Conservation (phyloP, 495 filamentous ascomycete genomes). For the Tuber microsphaerosporum region DNA sequence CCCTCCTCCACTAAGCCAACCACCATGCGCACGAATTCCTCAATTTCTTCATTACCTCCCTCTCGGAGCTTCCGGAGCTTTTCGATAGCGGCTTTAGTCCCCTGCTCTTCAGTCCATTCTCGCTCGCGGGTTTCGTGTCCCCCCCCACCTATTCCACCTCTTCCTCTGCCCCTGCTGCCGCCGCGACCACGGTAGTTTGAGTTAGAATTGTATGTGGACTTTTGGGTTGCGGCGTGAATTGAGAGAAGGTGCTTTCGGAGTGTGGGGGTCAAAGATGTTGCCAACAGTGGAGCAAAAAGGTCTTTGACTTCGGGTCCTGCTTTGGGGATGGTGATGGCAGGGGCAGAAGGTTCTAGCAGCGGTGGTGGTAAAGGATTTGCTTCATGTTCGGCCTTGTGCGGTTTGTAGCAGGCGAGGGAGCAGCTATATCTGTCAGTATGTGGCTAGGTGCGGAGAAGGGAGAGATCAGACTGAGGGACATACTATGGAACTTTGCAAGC, state of each 20-base stretch:
- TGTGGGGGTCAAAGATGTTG: constrained; percentile 24
- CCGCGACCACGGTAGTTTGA: constrained; percentile 11
- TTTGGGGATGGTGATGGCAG: not conserved
- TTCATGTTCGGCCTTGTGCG: constrained; percentile 32
- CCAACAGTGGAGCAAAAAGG: constrained; percentile 27
- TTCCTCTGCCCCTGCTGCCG: constrained; percentile 22
- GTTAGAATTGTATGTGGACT: constrained; percentile 7
- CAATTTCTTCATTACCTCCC: constrained; percentile 31
- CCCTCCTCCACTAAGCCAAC: constrained; percentile 18
- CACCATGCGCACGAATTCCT: constrained; percentile 35
- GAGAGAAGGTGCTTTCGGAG: constrained; percentile 30
- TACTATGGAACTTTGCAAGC: constrained; percentile 39
- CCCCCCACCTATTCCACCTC: constrained; percentile 16
- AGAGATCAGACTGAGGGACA: not conserved
- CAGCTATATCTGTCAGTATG: constrained; percentile 19
- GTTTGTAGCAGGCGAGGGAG: constrained; percentile 38
- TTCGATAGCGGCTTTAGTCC: constrained; percentile 21
- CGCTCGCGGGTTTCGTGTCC: constrained; percentile 16
- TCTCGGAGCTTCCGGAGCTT: constrained; percentile 24
- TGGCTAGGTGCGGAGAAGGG: constrained; percentile 8
- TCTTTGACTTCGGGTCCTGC: not conserved
- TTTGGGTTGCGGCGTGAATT: constrained; percentile 27
- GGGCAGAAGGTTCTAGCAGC: not conserved
- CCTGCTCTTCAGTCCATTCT: constrained; percentile 32
- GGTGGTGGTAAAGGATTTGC: constrained; percentile 6